Conservation (phyloP, 1,284 basidiomycete species). For the Coniferiporia sulphurascens region DNA sequence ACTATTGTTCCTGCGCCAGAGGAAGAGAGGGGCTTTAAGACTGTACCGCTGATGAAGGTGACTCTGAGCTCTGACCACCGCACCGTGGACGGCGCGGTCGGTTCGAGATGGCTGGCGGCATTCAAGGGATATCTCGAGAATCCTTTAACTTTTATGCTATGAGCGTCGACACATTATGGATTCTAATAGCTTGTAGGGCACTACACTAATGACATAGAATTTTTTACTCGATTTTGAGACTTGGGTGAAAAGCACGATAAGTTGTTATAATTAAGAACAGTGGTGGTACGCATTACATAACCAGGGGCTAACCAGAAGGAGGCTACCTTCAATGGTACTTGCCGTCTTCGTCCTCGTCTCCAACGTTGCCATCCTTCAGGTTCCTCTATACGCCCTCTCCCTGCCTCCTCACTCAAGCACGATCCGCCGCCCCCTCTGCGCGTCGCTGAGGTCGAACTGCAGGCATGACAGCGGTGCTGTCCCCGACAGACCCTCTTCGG, state of each 20-base stretch:
- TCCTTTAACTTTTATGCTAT: constrained; percentile 90
- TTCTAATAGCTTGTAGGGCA: constrained; percentile 1
- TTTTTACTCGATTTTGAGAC: not conserved
- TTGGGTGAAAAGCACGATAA: too few relatives aligned
- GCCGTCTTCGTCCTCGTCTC: not conserved
- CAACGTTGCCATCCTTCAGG: not conserved
- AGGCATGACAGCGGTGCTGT: constrained; percentile 61
- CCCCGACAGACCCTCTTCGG: constrained; percentile 50
- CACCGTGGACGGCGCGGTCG: constrained; percentile 91
- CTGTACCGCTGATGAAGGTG: constrained; percentile 90
- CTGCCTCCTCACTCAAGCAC: not conserved
- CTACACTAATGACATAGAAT: constrained; percentile 17
- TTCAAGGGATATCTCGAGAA: constrained; percentile 99
- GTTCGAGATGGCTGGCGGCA: constrained; percentile 84
- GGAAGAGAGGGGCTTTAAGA: constrained; percentile 91
- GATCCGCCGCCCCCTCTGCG: not conserved
- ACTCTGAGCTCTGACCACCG: constrained; percentile 96
- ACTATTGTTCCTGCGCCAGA: constrained; percentile 86
- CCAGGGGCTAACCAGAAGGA: not conserved
- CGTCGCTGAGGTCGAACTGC: constrained; percentile 5
- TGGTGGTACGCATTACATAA: too few relatives aligned
- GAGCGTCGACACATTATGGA: constrained; percentile 24
- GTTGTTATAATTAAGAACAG: too few relatives aligned
- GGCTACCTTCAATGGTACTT: not conserved
- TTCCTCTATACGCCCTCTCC: not conserved